Evolutionary conservation across 1,139 yeast species (phyloP), one percentile per base, ranked within the genome.

Genomic region (Tardiomyces blankii): DNA sequence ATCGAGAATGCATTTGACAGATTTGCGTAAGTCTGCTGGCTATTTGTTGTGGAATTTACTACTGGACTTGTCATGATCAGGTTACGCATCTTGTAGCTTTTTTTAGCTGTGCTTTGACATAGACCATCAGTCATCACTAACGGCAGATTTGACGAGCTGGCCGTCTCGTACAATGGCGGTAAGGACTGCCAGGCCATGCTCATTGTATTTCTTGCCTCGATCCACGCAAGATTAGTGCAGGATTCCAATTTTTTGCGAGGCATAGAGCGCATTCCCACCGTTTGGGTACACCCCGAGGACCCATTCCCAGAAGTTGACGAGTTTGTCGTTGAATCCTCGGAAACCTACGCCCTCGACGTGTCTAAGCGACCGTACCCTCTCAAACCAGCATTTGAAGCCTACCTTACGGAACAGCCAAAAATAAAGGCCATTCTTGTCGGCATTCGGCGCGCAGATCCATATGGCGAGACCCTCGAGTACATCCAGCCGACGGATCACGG

Each of bases 131-230:
- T n/a, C 25, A 86, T 80, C 0, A 86, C 74, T n/a, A 82, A 78
- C 41, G 82, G 66, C 4, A 61, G 72, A 1, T 62, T 75, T 35
- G 70, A 70, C 13, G 79, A 84, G 51, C 64, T 86, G 3, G 82
- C 95, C 3, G 68, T 87, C 7, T 82, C 93, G 4, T 87, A 82
- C 63, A 87, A 87, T 58, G 96, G 96, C 6, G 96, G 96, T 2
- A 87, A 87, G 57, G 96, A 87, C 63, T 87, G 96, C 56, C 70
- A 85, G 32, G 95, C 86, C 41, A 81, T 86, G 85, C 70, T 87
- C 42, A 67, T 84, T 13, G 60, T 87, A 2, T 73, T 81, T 38
- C 64, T 84, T 47, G 80, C 87, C 1, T 75, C 79, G 5, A 67
- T 82, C 4, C 73, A 76, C 55, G 62, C 64, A 38, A 64, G 65